A percentile compares a stretch with the other conserved stretches of the same genome.
These are phyloP conservation scores for Aspergillaceae sp. DNA, from an alignment of 2,329 filamentous ascomycete genomes.

Conservation along the genomic window DNA sequence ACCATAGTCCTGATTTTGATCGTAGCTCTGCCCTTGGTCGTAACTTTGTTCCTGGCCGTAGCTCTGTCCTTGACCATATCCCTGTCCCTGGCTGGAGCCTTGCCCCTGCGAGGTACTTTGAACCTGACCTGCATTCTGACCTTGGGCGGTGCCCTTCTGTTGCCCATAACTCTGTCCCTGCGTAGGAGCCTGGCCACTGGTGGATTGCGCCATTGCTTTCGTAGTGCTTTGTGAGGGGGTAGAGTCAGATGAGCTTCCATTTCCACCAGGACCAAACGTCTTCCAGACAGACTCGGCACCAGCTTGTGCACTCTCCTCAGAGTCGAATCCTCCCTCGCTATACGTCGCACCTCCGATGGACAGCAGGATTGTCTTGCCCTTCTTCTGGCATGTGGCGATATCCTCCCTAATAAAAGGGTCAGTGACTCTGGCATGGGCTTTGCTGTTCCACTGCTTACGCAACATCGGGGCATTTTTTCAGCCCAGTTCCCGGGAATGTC, in stretches of 20 bases:
- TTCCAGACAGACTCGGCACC: conserved; percentile 59
- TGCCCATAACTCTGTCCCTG: too few species aligned
- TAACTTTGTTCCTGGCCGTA: too few species aligned
- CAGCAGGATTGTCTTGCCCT: conserved; percentile 62
- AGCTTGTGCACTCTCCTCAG: conserved; percentile 42
- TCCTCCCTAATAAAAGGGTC: conserved; percentile 29
- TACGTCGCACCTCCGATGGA: conserved; percentile 66
- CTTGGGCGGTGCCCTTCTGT: too few species aligned
- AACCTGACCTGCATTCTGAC: too few species aligned
- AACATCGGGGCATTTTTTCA: conserved; percentile 56
- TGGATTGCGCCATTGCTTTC: too few species aligned
- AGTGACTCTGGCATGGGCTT: conserved; percentile 5
- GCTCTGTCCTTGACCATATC: too few species aligned
- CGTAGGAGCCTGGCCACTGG: too few species aligned
- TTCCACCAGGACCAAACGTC: conserved; percentile 53
- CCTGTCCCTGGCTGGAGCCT: too few species aligned
- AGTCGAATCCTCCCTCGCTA: conserved; percentile 57
- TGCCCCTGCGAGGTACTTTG: too few species aligned
- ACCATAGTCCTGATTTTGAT: too few species aligned
- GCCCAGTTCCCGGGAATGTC: conserved; percentile 48
- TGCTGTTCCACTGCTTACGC: conserved; percentile 40
- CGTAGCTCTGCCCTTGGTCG: too few species aligned
- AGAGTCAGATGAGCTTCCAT: not conserved
- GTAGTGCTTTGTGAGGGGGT: too few species aligned
- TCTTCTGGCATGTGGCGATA: conserved; percentile 52